phyloP scores from a whole-genome alignment of 768 basidiomycete species.

The Tulasnella sp. region DNA sequence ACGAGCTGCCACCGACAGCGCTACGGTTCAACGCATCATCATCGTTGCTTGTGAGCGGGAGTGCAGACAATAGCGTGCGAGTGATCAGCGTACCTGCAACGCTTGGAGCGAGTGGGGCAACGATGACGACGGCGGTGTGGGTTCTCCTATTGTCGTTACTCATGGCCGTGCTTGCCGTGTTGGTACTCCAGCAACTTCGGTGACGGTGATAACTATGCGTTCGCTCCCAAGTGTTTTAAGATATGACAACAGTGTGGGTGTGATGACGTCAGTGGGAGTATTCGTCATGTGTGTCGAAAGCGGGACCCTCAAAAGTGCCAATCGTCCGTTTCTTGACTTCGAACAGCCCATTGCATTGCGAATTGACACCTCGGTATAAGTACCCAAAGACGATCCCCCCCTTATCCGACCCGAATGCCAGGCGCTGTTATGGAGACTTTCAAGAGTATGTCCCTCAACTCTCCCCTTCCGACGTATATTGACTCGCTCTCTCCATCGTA shows the following conservation, averaged over 20 bases:
- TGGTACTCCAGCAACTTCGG: background rate
- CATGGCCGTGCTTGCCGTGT: conserved; percentile 25
- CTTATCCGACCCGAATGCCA: conserved; percentile 1
- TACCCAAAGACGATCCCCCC: background rate
- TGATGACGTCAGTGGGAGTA: background rate
- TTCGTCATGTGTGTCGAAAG: too few relatives aligned
- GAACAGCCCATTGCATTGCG: too few relatives aligned
- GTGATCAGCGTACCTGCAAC: conserved; percentile 60
- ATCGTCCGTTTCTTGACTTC: too few relatives aligned
- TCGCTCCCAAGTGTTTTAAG: too few relatives aligned
- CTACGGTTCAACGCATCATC: conserved; percentile 79
- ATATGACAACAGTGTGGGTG: too few relatives aligned
- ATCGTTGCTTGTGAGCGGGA: conserved; percentile 74
- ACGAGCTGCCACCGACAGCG: conserved; percentile 88
- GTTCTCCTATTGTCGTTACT: conserved; percentile 24
- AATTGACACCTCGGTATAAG: background rate
- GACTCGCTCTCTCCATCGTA: conserved; percentile 18
- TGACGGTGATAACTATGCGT: too few relatives aligned
- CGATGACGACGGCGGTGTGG: conserved; percentile 26
- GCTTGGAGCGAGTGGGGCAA: conserved; percentile 3
- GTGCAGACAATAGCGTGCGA: conserved; percentile 81
- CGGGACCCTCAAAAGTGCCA: too few relatives aligned
- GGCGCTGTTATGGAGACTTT: conserved; percentile 64
- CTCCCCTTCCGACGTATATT: conserved; percentile 20
- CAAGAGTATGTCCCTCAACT: conserved; percentile 50